These are phyloP conservation scores for Breviolum minutum DNA, from an alignment of 73 alveolate species.

Conservation along the genomic window DNA sequence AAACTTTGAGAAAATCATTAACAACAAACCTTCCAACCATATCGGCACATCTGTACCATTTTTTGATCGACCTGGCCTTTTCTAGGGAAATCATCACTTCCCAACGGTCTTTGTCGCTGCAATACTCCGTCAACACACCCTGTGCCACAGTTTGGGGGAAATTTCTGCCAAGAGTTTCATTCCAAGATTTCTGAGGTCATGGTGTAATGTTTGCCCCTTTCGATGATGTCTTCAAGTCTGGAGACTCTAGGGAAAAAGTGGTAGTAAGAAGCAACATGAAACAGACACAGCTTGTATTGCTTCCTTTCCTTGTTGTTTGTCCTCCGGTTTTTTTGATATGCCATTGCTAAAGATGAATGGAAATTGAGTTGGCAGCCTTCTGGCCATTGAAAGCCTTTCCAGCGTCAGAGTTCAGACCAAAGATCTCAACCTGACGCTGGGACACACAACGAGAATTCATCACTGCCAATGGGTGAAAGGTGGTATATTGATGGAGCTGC, in stretches of 20 bases:
- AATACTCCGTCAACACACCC: constrained; percentile 82
- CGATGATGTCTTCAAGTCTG: too few species aligned
- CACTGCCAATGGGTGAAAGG: not conserved
- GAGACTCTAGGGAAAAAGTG: not conserved
- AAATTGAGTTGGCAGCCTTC: not conserved
- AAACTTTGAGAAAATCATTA: too few species aligned
- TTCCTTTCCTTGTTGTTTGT: not conserved
- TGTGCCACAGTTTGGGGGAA: not conserved
- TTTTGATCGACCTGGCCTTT: not conserved
- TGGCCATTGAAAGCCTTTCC: constrained; percentile 82
- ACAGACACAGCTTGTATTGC: not conserved
- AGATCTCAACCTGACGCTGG: constrained; percentile 64
- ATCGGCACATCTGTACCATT: too few species aligned
- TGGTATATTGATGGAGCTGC: not conserved
- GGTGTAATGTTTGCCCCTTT: too few species aligned
- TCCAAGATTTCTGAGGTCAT: not conserved
- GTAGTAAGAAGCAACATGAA: not conserved
- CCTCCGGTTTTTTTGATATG: too few species aligned
- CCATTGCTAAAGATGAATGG: not conserved
- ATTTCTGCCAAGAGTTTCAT: not conserved
- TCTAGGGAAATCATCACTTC: constrained; percentile 68
- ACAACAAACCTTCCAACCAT: too few species aligned
- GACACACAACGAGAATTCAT: not conserved
- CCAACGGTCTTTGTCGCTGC: constrained; percentile 73
- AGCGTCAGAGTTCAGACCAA: constrained; percentile 71